A percentile compares a stretch with the other conserved stretches of the same genome.
phyloP scores from a whole-genome alignment of 1,284 basidiomycete species.

The Paramarasmius palmivorus region DNA sequence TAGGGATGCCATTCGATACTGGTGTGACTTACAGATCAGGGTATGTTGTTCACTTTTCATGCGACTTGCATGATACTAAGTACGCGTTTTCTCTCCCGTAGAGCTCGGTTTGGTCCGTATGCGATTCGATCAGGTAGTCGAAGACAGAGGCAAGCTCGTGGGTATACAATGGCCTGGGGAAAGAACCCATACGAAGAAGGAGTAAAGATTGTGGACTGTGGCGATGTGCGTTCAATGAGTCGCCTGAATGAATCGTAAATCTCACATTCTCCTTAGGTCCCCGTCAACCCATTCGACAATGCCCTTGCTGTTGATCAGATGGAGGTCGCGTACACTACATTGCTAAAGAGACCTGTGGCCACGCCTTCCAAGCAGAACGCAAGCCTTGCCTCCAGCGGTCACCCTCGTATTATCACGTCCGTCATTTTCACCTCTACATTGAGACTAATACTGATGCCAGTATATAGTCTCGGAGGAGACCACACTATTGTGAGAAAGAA shows the following conservation, averaged over 20 bases:
- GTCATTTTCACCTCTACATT: slow-evolving; percentile 7
- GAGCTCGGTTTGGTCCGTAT: slow-evolving; percentile 80
- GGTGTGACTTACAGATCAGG: slow-evolving; percentile 70
- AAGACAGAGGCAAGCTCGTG: slow-evolving; percentile 54
- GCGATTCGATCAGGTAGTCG: slow-evolving; percentile 80
- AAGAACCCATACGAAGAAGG: slow-evolving; percentile 63
- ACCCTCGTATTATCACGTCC: slow-evolving; percentile 70
- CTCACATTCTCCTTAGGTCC: slow-evolving; percentile 46
- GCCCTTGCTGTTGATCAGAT: slow-evolving; percentile 77
- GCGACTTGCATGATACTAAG: slow-evolving; percentile 1
- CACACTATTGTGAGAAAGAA: slow-evolving; percentile 64
- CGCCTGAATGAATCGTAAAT: neutral
- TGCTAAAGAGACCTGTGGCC: slow-evolving; percentile 56
- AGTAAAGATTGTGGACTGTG: slow-evolving; percentile 73
- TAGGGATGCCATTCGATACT: slow-evolving; percentile 85
- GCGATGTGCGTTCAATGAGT: slow-evolving; percentile 56
- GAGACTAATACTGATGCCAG: neutral
- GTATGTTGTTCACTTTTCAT: slow-evolving; percentile 18
- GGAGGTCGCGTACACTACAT: slow-evolving; percentile 72
- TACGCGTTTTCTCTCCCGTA: slow-evolving; percentile 17
- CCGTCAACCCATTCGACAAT: slow-evolving; percentile 73
- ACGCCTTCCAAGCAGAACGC: slow-evolving; percentile 25
- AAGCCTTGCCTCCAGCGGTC: slow-evolving; percentile 46
- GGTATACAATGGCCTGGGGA: slow-evolving; percentile 71
- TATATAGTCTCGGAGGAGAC: slow-evolving; percentile 70